A percentile compares a stretch with the other conserved stretches of the same genome.
Evolutionary conservation across 78 protist species (phyloP).

Genomic region (Acrasis kona): DNA sequence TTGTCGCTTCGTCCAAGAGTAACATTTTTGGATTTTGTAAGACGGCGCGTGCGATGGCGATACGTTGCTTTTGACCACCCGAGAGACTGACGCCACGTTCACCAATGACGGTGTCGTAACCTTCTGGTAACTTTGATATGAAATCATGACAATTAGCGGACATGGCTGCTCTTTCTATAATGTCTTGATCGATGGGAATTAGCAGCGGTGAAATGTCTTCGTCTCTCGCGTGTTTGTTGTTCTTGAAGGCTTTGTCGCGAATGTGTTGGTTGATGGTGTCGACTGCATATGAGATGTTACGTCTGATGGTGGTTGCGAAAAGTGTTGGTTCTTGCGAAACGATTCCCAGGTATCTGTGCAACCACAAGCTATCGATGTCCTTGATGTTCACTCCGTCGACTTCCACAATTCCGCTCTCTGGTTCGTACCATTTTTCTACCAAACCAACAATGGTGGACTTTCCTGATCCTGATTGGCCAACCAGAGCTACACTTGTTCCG

Average conservation of each 20-base stretch:
- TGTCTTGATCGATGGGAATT: not conserved
- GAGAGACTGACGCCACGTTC: conserved; percentile 68
- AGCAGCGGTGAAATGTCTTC: no score
- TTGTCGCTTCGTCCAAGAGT: no score
- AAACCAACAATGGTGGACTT: conserved; percentile 9
- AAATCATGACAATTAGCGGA: conserved; percentile 82
- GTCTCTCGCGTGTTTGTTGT: no score
- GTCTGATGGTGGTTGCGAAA: conserved; percentile 10
- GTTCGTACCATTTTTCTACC: not conserved
- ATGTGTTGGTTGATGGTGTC: no score
- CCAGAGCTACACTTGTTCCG: not conserved
- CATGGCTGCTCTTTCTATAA: conserved; percentile 57
- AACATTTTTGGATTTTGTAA: conserved; percentile 89
- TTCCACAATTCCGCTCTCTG: not conserved
- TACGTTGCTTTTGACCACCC: no score
- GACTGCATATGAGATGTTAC: conserved; percentile 18
- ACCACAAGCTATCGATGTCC: not conserved
- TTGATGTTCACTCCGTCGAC: not conserved
- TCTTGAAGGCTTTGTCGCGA: no score
- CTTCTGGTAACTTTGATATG: conserved; percentile 57
- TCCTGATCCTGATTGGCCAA: conserved; percentile 18
- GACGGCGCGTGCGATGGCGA: conserved; percentile 85
- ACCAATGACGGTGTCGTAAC: conserved; percentile 78
- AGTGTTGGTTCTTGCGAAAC: conserved; percentile 19
- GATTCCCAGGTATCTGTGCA: conserved; percentile 8